Evolutionary conservation across 345 rosid genomes (phyloP).

Genomic region (Boechera retrofracta): DNA sequence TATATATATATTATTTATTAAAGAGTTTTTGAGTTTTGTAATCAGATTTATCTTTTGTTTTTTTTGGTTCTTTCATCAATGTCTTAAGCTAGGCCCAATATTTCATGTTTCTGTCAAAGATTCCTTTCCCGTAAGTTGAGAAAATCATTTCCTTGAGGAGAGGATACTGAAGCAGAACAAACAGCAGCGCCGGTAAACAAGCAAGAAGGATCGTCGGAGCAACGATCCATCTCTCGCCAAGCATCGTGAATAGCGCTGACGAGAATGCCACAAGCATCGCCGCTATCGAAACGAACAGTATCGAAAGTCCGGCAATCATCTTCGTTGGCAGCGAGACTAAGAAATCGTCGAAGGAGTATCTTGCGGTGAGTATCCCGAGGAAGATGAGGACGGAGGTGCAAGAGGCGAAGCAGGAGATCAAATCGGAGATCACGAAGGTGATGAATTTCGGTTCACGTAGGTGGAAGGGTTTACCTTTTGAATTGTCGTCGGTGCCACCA

Average conservation of each 20-base stretch:
- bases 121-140: slow-evolving; percentile 44
- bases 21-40: too few relatives aligned
- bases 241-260: slow-evolving; percentile 34
- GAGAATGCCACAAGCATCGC: slow-evolving; percentile 50
- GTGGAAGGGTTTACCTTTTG: slow-evolving; percentile 34
- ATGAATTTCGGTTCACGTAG: not conserved
- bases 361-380: slow-evolving; percentile 45
- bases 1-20: too few relatives aligned
- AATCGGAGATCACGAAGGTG: slow-evolving; percentile 42
- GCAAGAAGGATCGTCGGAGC: slow-evolving; percentile 42
- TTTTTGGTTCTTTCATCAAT: too few relatives aligned
- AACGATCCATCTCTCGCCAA: slow-evolving; percentile 28
- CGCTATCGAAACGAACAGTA: slow-evolving; percentile 42
- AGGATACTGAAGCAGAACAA: slow-evolving; percentile 46
- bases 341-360: slow-evolving; percentile 48
- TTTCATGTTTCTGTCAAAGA: slow-evolving; percentile 44
- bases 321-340: slow-evolving; percentile 40
- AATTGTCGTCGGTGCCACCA: slow-evolving; percentile 33
- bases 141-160: slow-evolving; percentile 38
- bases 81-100: slow-evolving; percentile 22
- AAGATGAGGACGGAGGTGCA: slow-evolving; percentile 41
- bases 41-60: too few relatives aligned
- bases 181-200: slow-evolving; percentile 39
- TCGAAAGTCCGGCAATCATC: slow-evolving; percentile 45
- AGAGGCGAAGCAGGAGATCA: slow-evolving; percentile 44